Base-by-base conservation (phyloP, 768 basidiomycete species). In the Leccinum truebloodii region DNA sequence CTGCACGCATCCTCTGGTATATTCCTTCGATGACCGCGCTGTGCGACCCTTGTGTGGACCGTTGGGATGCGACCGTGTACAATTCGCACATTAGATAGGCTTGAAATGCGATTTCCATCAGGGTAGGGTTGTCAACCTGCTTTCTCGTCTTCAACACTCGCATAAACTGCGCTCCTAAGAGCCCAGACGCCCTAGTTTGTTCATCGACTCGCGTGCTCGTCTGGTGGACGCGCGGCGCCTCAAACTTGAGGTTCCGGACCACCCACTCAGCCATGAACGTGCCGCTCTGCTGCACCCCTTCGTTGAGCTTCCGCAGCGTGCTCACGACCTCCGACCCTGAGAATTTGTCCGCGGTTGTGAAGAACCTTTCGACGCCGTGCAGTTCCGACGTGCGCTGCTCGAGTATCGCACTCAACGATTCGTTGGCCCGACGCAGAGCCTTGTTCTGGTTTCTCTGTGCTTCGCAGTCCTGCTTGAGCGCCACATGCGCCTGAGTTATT, bases 261-360 rank as follows among this genome's bases (percentile, higher is more conserved):
- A 78, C 72, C 55, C 77, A 65, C 58, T 83, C 80, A 6, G 80
- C 76, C 53, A 84, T 75, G 34, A 71, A 74, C 0, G 79, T 76
- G 9, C 79, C 76, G 16, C 72, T 74, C 61, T 84, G 81, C 50
- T 74, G 77, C 20, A 83, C 79, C 58, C 77, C 77, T n/a, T 77
- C 67, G 61, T 84, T 80, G 39, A 85, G 66, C n/a, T 70, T 72
- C 37, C 77, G 74, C 4, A 85, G 67, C 60, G 77, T 73, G 9
- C 67, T 63, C 32, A 78, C 68, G 7, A 84, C 76, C 35, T 86
- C 83, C 12, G 77, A n/a, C n/a, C n/a, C n/a, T n/a, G n/a, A n/a
- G n/a, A n/a, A n/a, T n/a, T n/a, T n/a, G n/a, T n/a, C n/a, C n/a
- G n/a, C n/a, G n/a, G n/a, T n/a, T n/a, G n/a, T n/a, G n/a, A n/a